phyloP scores from a whole-genome alignment of 1,284 basidiomycete genomes.

The Peniophora sp. region DNA sequence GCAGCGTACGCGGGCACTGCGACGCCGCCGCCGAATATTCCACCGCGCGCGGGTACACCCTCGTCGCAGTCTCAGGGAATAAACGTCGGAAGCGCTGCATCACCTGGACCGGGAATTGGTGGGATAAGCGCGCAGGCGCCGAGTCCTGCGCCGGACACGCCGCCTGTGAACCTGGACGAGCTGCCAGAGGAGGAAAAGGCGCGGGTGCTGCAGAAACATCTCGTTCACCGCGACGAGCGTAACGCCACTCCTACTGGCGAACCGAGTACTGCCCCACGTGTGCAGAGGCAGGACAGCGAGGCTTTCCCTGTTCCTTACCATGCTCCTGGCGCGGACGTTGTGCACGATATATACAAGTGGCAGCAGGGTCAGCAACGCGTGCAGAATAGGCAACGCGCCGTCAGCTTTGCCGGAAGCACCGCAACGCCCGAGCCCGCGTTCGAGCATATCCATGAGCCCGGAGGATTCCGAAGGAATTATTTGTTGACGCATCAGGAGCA shows the following conservation, averaged over 20 bases:
- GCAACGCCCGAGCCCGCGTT: conserved; percentile 60
- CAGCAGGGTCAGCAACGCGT: conserved; percentile 62
- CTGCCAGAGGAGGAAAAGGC: conserved; percentile 79
- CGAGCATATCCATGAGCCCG: conserved; percentile 88
- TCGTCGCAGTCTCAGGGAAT: conserved; percentile 13
- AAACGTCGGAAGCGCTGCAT: conserved; percentile 8
- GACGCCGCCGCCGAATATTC: conserved; percentile 60
- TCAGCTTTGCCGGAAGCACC: conserved; percentile 63
- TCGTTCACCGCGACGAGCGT: conserved; percentile 72
- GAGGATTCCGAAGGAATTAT: conserved; percentile 89
- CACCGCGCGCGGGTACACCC: conserved; percentile 33
- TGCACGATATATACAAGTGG: conserved; percentile 93
- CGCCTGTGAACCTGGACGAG: conserved; percentile 35
- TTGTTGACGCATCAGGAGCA: conserved; percentile 51
- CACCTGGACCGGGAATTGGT: conserved; percentile 19
- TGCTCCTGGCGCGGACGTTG: conserved; percentile 81
- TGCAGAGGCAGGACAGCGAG: conserved; percentile 44
- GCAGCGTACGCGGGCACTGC: conserved; percentile 50
- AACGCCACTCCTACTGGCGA: conserved; percentile 14
- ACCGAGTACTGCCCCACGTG: conserved; percentile 12
- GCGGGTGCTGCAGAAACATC: conserved; percentile 69
- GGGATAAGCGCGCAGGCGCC: conserved; percentile 25
- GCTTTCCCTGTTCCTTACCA: conserved; percentile 80
- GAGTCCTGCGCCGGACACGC: conserved; percentile 17
- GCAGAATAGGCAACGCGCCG: conserved; percentile 53